Evolutionary conservation across 495 filamentous ascomycete genomes (phyloP).

Genomic region (Trichoderma erinaceum): DNA sequence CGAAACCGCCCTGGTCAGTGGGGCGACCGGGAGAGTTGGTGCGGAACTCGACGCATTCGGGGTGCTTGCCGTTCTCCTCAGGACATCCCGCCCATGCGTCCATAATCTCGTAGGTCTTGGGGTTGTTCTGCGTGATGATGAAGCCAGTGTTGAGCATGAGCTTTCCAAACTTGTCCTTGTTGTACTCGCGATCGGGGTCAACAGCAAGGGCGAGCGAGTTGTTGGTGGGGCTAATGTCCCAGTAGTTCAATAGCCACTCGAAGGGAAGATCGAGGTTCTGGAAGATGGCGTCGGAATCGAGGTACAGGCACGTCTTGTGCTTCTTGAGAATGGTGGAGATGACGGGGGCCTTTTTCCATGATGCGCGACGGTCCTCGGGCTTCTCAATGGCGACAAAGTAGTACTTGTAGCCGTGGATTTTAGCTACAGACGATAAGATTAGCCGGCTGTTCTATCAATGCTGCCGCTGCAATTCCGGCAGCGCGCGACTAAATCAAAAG

Average conservation of each 20-base stretch:
- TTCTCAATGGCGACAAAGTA: slow-evolving; percentile 37
- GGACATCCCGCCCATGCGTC: slow-evolving; percentile 35
- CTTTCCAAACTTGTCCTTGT: slow-evolving; percentile 28
- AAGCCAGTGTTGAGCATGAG: slow-evolving; percentile 37
- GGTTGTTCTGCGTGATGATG: slow-evolving; percentile 33
- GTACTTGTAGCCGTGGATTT: slow-evolving; percentile 51
- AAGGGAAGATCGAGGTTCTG: slow-evolving; percentile 42
- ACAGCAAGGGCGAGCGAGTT: slow-evolving; percentile 39
- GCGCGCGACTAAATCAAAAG: too few relatives aligned
- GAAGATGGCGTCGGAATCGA: slow-evolving; percentile 47
- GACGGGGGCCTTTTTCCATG: slow-evolving; percentile 46
- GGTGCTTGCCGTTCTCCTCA: slow-evolving; percentile 24
- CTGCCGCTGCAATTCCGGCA: background rate
- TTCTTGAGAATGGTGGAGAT: slow-evolving; percentile 38
- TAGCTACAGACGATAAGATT: slow-evolving; percentile 24
- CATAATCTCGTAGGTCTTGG: slow-evolving; percentile 33
- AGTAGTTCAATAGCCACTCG: slow-evolving; percentile 52
- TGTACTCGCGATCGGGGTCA: slow-evolving; percentile 29
- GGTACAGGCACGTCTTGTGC: slow-evolving; percentile 45
- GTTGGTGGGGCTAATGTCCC: slow-evolving; percentile 37
- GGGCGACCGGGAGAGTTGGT: slow-evolving; percentile 24
- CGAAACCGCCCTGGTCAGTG: slow-evolving; percentile 38
- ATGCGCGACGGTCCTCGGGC: slow-evolving; percentile 32
- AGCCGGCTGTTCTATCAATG: background rate
- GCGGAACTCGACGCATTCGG: slow-evolving; percentile 25